Evolutionary conservation across 169 alveolate genomes (phyloP).

Genomic region (Haemoproteus tartakovskyi): DNA sequence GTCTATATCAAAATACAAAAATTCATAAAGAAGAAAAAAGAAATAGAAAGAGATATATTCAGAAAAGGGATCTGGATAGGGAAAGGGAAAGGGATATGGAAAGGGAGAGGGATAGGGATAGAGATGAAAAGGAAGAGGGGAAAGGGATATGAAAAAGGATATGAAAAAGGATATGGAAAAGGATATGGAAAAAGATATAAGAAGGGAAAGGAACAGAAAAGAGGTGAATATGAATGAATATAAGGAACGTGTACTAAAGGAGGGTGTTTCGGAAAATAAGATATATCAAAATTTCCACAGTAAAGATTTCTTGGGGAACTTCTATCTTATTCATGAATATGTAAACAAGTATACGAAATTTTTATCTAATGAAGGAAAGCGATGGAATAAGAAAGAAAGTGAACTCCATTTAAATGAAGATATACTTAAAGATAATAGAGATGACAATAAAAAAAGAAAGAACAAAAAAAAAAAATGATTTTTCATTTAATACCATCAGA

Average conservation of each 20-base stretch:
- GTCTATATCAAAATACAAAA: too few species aligned
- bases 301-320: constrained; percentile 21
- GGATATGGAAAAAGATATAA: not conserved
- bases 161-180: not conserved
- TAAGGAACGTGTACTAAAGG: too few species aligned
- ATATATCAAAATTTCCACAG: too few species aligned
- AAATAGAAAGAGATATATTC: too few species aligned
- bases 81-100: too few species aligned
- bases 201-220: not conserved
- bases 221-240: constrained; percentile 27
- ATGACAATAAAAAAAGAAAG: not conserved
- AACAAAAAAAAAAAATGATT: constrained; percentile 7
- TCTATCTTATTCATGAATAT: not conserved
- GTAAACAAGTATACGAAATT: not conserved
- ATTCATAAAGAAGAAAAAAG: too few species aligned
- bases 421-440: not conserved
- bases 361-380: not conserved
- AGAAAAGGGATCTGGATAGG: too few species aligned
- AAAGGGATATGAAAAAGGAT: not conserved
- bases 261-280: too few species aligned
- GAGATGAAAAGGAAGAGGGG: not conserved
- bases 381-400: not conserved
- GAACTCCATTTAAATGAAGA: not conserved
- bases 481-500: constrained; percentile 51
- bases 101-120: not conserved